phyloP scores from a whole-genome alignment of 768 basidiomycete genomes.

The Flagelloscypha sp. region DNA sequence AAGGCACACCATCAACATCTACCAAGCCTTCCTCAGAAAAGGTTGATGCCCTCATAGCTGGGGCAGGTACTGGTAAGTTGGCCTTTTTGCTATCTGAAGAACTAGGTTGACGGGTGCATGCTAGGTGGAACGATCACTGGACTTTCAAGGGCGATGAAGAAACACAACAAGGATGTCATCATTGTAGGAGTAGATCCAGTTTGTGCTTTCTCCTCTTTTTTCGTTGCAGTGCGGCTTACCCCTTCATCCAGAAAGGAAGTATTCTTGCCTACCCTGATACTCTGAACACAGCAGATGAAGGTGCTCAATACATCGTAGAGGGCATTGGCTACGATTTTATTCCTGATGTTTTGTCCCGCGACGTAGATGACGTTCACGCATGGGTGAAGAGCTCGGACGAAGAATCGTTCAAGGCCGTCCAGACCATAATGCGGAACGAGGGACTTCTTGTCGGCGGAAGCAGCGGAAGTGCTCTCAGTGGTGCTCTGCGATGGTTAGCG shows the following conservation, averaged over 20 bases:
- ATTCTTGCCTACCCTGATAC: conserved; percentile 67
- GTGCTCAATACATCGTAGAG: conserved; percentile 68
- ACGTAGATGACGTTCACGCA: conserved; percentile 46
- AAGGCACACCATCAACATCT: conserved; percentile 52
- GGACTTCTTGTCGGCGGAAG: conserved; percentile 91
- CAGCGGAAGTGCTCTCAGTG: conserved; percentile 78
- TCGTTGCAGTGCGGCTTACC: conserved; percentile 4
- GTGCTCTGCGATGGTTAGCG: conserved; percentile 65
- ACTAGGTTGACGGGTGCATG: no score
- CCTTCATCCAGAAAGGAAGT: conserved; percentile 65
- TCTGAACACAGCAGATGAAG: conserved; percentile 48
- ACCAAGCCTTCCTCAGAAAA: conserved; percentile 56
- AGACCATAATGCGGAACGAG: conserved; percentile 72
- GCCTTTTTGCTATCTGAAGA: no score
- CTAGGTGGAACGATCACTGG: conserved; percentile 94
- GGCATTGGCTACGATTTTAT: conserved; percentile 97
- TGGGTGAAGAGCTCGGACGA: conserved; percentile 86
- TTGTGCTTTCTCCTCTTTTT: conserved; percentile 18
- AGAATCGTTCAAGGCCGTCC: conserved; percentile 70
- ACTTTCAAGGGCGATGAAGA: conserved; percentile 70
- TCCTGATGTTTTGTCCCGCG: conserved; percentile 76
- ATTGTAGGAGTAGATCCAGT: conserved; percentile 92
- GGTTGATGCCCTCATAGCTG: conserved; percentile 75
- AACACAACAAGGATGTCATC: conserved; percentile 64
- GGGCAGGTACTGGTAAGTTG: conserved; percentile 96